phyloP scores from a whole-genome alignment of 2,329 filamentous ascomycete species.

The Aspergillus glaucus region DNA sequence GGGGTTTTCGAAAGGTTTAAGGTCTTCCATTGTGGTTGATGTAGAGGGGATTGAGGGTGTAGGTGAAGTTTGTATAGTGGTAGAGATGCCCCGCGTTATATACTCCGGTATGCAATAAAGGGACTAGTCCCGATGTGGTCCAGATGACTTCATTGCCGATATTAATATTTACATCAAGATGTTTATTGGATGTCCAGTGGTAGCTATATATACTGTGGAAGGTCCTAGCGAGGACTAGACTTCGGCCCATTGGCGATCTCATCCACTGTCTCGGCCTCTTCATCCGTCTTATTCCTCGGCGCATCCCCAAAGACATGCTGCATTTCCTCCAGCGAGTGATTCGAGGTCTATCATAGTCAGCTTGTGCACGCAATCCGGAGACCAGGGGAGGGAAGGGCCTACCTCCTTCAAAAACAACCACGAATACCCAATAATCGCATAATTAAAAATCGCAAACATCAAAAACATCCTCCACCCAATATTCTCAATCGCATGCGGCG shows the following conservation, averaged over 20 bases:
- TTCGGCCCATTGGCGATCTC: background rate
- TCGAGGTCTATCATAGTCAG: slow-evolving; percentile 30
- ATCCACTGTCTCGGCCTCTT: slow-evolving; percentile 5
- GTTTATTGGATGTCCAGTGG: too few species aligned
- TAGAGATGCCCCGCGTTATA: too few species aligned
- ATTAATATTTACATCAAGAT: too few species aligned
- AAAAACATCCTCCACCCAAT: slow-evolving; percentile 47
- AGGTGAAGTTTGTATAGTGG: too few species aligned
- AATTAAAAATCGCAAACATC: slow-evolving; percentile 48
- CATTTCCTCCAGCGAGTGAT: slow-evolving; percentile 43
- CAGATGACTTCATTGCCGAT: too few species aligned
- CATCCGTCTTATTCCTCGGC: slow-evolving; percentile 6
- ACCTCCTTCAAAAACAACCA: slow-evolving; percentile 40
- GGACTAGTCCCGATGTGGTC: too few species aligned
- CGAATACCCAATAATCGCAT: slow-evolving; percentile 39
- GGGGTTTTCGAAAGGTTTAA: background rate
- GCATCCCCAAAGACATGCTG: slow-evolving; percentile 28
- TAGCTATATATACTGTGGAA: background rate
- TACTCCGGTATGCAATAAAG: too few species aligned
- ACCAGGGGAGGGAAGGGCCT: background rate
- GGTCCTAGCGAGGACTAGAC: slow-evolving; percentile 18
- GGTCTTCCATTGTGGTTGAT: background rate
- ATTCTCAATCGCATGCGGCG: slow-evolving; percentile 39
- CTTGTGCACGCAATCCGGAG: too few species aligned
- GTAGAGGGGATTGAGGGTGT: background rate